Percentiles rank a stretch among this genome's conserved stretches.
These are phyloP conservation scores for Teunomyces barrocoloradensis DNA, from an alignment of 805 yeast genomes.

Conservation along the genomic window DNA sequence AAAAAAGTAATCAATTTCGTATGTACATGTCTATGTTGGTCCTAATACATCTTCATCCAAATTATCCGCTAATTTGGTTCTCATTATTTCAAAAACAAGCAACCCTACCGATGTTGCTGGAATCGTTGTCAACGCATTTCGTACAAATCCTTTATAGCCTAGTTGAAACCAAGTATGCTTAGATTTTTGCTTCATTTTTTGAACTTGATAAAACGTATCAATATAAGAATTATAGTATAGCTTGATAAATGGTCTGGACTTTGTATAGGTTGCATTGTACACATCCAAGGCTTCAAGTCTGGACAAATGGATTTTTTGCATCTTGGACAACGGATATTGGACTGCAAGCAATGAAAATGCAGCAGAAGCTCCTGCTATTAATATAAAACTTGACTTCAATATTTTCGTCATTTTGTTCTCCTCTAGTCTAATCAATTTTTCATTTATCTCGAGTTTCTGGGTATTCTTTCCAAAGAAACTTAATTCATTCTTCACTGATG, in stretches of 20 bases:
- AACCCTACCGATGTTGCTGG: constrained; percentile 91
- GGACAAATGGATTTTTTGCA: constrained; percentile 77
- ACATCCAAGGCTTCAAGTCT: constrained; percentile 79
- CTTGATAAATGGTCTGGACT: constrained; percentile 35
- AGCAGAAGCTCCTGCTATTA: constrained; percentile 86
- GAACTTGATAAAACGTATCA: constrained; percentile 66
- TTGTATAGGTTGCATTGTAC: constrained; percentile 37
- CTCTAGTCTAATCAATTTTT: constrained; percentile 25
- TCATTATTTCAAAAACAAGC: constrained; percentile 77
- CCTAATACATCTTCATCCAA: constrained; percentile 21
- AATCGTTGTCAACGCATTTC: constrained; percentile 69
- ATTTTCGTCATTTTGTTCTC: constrained; percentile 43
- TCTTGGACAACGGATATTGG: constrained; percentile 77
- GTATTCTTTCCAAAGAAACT: constrained; percentile 16
- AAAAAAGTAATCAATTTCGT: neutral
- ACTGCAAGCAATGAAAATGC: constrained; percentile 72
- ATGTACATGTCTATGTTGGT: constrained; percentile 1
- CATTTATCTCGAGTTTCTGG: constrained; percentile 19
- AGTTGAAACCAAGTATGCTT: constrained; percentile 58
- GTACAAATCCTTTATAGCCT: constrained; percentile 74
- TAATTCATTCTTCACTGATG: constrained; percentile 17
- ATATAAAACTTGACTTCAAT: constrained; percentile 65
- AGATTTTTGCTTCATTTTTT: constrained; percentile 53
- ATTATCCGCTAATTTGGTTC: constrained; percentile 43
- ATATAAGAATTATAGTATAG: constrained; percentile 72